A percentile compares a stretch with the other conserved stretches of the same genome.
These are phyloP conservation scores for Diphasiastrum complanatum DNA, from an alignment of 83 land plant species.

Conservation along the genomic window DNA sequence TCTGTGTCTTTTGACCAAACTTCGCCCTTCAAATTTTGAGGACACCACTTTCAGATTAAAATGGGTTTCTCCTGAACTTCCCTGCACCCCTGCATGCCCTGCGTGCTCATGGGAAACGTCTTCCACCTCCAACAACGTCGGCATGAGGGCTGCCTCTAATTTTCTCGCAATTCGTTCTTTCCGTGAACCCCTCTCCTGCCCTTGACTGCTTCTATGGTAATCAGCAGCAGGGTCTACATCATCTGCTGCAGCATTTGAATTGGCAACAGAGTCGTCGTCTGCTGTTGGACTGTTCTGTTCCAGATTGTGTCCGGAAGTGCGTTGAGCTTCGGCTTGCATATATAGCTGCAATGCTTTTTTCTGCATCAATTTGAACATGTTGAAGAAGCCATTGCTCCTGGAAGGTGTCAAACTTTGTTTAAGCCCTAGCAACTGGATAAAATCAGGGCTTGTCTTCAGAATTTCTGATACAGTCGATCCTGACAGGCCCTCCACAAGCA, in stretches of 20 bases:
- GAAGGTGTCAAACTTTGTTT: constrained; percentile 83
- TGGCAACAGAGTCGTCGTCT: neutral
- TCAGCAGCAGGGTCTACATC: too few species aligned
- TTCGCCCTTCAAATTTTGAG: constrained; percentile 60
- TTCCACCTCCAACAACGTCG: constrained; percentile 60
- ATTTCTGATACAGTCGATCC: constrained; percentile 48
- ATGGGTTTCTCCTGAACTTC: constrained; percentile 76
- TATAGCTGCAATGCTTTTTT: constrained; percentile 50
- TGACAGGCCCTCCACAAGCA: constrained; percentile 75
- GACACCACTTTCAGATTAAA: constrained; percentile 73
- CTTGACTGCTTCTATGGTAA: neutral
- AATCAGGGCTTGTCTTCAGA: constrained; percentile 56
- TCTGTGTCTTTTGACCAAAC: constrained; percentile 76
- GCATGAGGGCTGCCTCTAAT: constrained; percentile 28
- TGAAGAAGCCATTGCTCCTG: constrained; percentile 71
- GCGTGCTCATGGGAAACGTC: constrained; percentile 86
- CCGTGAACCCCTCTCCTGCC: neutral
- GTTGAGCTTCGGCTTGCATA: constrained; percentile 16
- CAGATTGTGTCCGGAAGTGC: constrained; percentile 7
- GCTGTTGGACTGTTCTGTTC: neutral
- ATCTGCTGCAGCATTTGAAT: neutral
- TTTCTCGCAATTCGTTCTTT: constrained; percentile 14
- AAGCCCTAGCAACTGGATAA: constrained; percentile 62
- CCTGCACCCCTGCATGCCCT: constrained; percentile 71
- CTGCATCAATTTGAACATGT: constrained; percentile 74